These are phyloP conservation scores for Diplotaxis tenuifolia DNA, from an alignment of 345 rosid genomes.

Conservation along the genomic window DNA sequence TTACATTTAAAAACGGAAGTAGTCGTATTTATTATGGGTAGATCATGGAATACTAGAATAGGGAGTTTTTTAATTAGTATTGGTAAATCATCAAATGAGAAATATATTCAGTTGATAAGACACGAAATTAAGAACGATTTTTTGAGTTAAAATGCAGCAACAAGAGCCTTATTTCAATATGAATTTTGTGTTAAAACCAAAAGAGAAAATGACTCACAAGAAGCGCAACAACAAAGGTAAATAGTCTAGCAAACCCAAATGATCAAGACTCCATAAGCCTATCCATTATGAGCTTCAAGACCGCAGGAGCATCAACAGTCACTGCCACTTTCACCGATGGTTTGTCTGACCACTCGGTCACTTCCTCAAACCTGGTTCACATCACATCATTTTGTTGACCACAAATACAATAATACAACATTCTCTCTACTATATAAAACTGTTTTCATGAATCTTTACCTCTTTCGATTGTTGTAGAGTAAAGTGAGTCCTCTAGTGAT, in stretches of 20 bases:
- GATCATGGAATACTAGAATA: no score
- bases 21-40: background rate
- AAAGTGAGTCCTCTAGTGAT: slow-evolving; percentile 76
- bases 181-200: background rate
- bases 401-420: no score
- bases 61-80: no score
- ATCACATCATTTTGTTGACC: background rate
- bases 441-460: slow-evolving; percentile 37
- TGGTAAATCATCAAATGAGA: no score
- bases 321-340: slow-evolving; percentile 89
- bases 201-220: background rate
- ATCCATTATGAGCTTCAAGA: slow-evolving; percentile 70
- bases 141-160: background rate
- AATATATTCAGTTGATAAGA: background rate
- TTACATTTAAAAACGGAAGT: no score
- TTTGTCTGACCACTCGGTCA: slow-evolving; percentile 63
- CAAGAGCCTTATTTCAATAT: slow-evolving; percentile 8
- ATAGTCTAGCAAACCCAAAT: no score
- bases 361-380: slow-evolving; percentile 59
- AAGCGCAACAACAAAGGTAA: background rate
- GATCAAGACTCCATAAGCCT: slow-evolving; percentile 59
- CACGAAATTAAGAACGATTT: background rate
- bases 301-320: slow-evolving; percentile 74
- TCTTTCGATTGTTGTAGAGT: slow-evolving; percentile 64
- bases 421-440: no score